Percentiles rank a stretch among this genome's conserved stretches.
phyloP scores from a whole-genome alignment of 2,329 filamentous ascomycete species.

The Cadophora malorum region DNA sequence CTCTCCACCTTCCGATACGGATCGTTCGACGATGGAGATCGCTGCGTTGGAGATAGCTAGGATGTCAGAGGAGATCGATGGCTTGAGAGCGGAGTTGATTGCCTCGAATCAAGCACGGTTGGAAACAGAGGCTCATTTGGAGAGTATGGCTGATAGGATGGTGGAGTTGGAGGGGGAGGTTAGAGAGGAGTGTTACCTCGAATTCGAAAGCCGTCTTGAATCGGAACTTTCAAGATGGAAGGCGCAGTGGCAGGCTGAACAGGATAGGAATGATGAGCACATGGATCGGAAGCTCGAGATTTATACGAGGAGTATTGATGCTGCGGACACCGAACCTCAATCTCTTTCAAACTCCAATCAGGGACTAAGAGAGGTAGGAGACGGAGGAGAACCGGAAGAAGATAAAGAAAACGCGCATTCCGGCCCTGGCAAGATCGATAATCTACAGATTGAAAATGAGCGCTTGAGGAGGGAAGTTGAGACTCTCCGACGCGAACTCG shows the following conservation, averaged over 20 bases:
- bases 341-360: too few species aligned
- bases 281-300: slow-evolving; percentile 88
- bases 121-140: slow-evolving; percentile 76
- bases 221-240: slow-evolving; percentile 84
- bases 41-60: slow-evolving; percentile 82
- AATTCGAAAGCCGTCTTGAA: slow-evolving; percentile 81
- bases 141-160: slow-evolving; percentile 67
- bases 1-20: slow-evolving; percentile 49
- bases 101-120: slow-evolving; percentile 73
- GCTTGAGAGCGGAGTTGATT: slow-evolving; percentile 71
- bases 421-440: slow-evolving; percentile 54
- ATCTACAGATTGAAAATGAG: slow-evolving; percentile 75
- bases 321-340: slow-evolving; percentile 37
- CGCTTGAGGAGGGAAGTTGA: slow-evolving; percentile 69
- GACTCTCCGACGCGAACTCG: slow-evolving; percentile 69
- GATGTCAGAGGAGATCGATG: slow-evolving; percentile 79
- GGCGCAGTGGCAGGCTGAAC: slow-evolving; percentile 76
- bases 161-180: slow-evolving; percentile 79
- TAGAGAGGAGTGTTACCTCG: slow-evolving; percentile 84
- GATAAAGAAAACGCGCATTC: slow-evolving; percentile 61
- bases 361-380: too few species aligned
- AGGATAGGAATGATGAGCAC: slow-evolving; percentile 81
- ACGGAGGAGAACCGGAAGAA: slow-evolving; percentile 45
- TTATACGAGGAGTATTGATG: slow-evolving; percentile 59
- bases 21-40: slow-evolving; percentile 78